A percentile compares a stretch with the other conserved stretches of the same genome.
phyloP scores from a whole-genome alignment of 352 stramenopile species.

The Phytopythium oedochilum region DNA sequence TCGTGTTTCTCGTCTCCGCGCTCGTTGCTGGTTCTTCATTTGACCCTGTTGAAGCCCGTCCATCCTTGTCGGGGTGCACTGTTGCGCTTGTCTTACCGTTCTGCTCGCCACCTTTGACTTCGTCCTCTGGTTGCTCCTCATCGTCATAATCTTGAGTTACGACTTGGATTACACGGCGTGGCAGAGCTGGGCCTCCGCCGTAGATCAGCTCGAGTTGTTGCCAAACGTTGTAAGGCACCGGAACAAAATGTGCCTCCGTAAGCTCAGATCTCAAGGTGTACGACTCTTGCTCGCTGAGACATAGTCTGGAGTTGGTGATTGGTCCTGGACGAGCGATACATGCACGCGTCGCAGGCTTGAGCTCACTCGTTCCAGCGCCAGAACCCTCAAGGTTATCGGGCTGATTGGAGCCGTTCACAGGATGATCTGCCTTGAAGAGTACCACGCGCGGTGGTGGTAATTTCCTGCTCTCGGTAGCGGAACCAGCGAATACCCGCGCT shows the following conservation, averaged over 20 bases:
- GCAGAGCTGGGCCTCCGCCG: slow-evolving; percentile 47
- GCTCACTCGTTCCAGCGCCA: background rate
- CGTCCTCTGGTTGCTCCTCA: slow-evolving; percentile 11
- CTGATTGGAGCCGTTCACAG: background rate
- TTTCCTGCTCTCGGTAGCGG: background rate
- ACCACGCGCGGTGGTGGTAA: background rate
- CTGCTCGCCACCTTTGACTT: slow-evolving; percentile 8
- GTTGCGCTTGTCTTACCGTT: background rate
- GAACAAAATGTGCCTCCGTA: slow-evolving; percentile 36
- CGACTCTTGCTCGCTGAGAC: slow-evolving; percentile 25
- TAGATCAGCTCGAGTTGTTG: slow-evolving; percentile 45
- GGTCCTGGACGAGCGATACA: slow-evolving; percentile 26
- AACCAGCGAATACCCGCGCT: slow-evolving; percentile 1
- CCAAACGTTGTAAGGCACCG: slow-evolving; percentile 42
- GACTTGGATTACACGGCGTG: slow-evolving; percentile 33
- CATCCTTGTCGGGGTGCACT: background rate
- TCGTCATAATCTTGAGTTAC: slow-evolving; percentile 11
- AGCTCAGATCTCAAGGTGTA: slow-evolving; percentile 32
- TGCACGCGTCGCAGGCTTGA: too few relatives aligned
- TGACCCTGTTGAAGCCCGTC: background rate
- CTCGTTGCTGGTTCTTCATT: slow-evolving; percentile 3
- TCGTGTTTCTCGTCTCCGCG: slow-evolving; percentile 6
- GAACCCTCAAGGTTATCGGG: background rate
- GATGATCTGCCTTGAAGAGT: background rate
- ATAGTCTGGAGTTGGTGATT: slow-evolving; percentile 39